Percentiles rank a stretch among this genome's conserved stretches.
Conservation (phyloP, 345 rosid species). For the Lumnitzera littorea region DNA sequence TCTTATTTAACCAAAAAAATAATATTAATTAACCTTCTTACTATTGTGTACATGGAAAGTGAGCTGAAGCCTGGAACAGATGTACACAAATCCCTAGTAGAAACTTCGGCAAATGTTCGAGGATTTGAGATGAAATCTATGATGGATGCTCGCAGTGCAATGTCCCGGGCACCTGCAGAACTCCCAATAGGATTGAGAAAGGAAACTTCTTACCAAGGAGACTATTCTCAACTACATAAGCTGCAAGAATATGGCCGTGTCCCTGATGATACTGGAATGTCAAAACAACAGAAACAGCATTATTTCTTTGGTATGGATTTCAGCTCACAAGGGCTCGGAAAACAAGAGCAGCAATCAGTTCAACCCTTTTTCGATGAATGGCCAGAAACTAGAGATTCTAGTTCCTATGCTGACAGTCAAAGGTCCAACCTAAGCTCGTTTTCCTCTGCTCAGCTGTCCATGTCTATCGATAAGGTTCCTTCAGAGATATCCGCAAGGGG, state of each 20-base stretch:
- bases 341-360: slow-evolving; percentile 11
- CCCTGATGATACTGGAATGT: neutral
- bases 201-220: no score
- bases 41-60: slow-evolving; percentile 7
- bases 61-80: slow-evolving; percentile 7
- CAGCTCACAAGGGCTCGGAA: slow-evolving; percentile 1
- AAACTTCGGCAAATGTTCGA: slow-evolving; percentile 2
- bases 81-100: slow-evolving; percentile 8
- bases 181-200: neutral
- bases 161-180: slow-evolving; percentile 5
- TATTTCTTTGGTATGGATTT: slow-evolving; percentile 12
- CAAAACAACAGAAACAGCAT: slow-evolving; percentile 11
- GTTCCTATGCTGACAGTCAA: slow-evolving; percentile 8
- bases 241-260: no score
- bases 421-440: slow-evolving; percentile 7
- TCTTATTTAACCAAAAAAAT: neutral
- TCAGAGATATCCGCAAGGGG: slow-evolving; percentile 1
- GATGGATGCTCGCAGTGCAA: slow-evolving; percentile 4
- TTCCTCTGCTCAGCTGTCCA: slow-evolving; percentile 8
- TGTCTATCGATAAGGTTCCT: neutral
- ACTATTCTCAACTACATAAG: no score
- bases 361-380: slow-evolving; percentile 11
- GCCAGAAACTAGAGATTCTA: slow-evolving; percentile 8
- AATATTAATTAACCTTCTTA: neutral
- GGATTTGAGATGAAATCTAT: slow-evolving; percentile 4